phyloP scores from a whole-genome alignment of 345 rosid species.

The Nasturtium officinale region DNA sequence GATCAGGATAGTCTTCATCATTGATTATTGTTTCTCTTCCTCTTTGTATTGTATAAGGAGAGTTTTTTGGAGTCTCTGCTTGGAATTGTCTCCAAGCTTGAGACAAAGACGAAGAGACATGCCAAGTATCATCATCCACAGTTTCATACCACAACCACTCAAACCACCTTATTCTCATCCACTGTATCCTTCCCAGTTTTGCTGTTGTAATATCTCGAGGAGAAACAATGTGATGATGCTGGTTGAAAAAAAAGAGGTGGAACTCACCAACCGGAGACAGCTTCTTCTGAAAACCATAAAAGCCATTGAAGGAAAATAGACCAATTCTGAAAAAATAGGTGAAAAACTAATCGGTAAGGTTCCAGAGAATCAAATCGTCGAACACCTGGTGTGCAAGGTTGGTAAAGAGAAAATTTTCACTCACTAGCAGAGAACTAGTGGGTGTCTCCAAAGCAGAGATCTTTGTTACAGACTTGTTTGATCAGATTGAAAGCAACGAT shows the following conservation, averaged over 20 bases:
- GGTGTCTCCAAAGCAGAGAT: not conserved
- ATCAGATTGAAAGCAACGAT: slow-evolving; percentile 13
- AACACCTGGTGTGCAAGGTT: slow-evolving; percentile 33
- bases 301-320: slow-evolving; percentile 37
- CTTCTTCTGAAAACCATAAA: slow-evolving; percentile 37
- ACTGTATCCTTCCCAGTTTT: slow-evolving; percentile 1
- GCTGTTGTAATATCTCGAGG: slow-evolving; percentile 37
- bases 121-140: slow-evolving; percentile 77
- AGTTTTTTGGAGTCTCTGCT: slow-evolving; percentile 8
- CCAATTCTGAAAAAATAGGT: not conserved
- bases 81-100: slow-evolving; percentile 51
- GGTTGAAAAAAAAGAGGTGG: slow-evolving; percentile 32
- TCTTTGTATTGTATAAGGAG: slow-evolving; percentile 24
- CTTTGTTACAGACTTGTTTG: not conserved
- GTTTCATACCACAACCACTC: slow-evolving; percentile 53
- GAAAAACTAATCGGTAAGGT: not conserved
- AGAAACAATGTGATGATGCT: slow-evolving; percentile 30
- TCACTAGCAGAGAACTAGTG: not conserved
- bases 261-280: slow-evolving; percentile 2
- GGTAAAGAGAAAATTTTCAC: not conserved
- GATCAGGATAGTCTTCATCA: slow-evolving; percentile 45
- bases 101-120: slow-evolving; percentile 62
- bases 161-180: not conserved
- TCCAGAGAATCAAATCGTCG: slow-evolving; percentile 40
- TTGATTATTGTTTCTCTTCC: slow-evolving; percentile 23